Evolutionary conservation across 2,329 filamentous ascomycete species (phyloP).

Genomic region (Cylindrodendrum hubeiense): DNA sequence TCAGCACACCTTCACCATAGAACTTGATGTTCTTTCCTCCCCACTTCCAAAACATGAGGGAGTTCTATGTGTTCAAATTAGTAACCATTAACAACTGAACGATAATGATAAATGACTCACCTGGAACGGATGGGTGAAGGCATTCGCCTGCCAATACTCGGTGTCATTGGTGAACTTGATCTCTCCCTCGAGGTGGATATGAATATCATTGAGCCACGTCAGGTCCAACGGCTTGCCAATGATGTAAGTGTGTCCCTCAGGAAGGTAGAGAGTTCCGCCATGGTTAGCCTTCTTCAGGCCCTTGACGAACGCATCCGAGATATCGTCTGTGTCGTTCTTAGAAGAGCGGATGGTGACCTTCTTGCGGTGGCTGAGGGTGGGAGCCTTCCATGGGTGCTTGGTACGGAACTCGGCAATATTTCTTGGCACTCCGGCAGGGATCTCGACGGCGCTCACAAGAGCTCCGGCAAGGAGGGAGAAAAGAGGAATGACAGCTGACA

Average conservation of each 20-base stretch:
- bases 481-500: slow-evolving; percentile 33
- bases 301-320: slow-evolving; percentile 38
- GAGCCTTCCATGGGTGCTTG: slow-evolving; percentile 36
- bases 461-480: slow-evolving; percentile 34
- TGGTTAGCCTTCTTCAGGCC: slow-evolving; percentile 39
- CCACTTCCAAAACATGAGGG: slow-evolving; percentile 43
- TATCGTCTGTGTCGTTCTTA: slow-evolving; percentile 35
- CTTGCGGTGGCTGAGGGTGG: slow-evolving; percentile 29
- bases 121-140: slow-evolving; percentile 40
- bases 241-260: slow-evolving; percentile 38
- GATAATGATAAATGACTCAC: not conserved
- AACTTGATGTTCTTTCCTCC: slow-evolving; percentile 39
- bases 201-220: slow-evolving; percentile 39
- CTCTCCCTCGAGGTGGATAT: slow-evolving; percentile 41
- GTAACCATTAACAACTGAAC: not conserved
- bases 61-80: slow-evolving; percentile 32
- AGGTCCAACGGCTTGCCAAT: slow-evolving; percentile 42
- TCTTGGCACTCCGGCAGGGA: slow-evolving; percentile 41
- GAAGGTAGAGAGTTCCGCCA: slow-evolving; percentile 39
- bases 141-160: slow-evolving; percentile 38
- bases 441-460: slow-evolving; percentile 36
- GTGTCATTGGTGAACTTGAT: slow-evolving; percentile 44
- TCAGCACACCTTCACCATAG: slow-evolving; percentile 39
- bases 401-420: slow-evolving; percentile 40
- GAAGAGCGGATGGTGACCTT: slow-evolving; percentile 36